Base-by-base conservation (phyloP, 2,329 filamentous ascomycete genomes). In the Arachnomyces sp. region DNA sequence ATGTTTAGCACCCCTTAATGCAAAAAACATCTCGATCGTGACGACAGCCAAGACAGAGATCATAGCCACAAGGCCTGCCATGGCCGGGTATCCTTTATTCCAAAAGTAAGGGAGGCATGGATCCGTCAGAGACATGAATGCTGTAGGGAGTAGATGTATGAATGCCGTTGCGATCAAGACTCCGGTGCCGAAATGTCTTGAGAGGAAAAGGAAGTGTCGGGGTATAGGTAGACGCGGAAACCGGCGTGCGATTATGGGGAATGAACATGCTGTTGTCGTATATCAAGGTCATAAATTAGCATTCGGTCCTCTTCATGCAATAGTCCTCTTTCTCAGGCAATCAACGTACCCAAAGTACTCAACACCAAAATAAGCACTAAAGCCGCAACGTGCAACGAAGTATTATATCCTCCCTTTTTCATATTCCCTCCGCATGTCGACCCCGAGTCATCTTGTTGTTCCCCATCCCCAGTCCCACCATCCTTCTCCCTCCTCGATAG, bases 1-100 rank as follows among this genome's bases (percentile, higher is more conserved):
- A 55, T 81, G 77, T 12, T 69, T 69, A 7, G 76, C 77, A 4
- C 78, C 78, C 55, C 74, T 73, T 39, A 81, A 83, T 0, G 87
- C 88, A 50, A 96, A 81, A 59, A 88, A 87, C 66, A 92, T 94
- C 61, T 96, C 90, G 38, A 95, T 74, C 2, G 79, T 76, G 5
- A 94, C 85, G 2, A 95, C 88, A 3, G 84, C 67, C 43, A 94
- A 72, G n/a, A 86, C 84, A 8, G 84, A 80, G 7, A 80, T 62
- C 84, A 94, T 90, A 41, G 85, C 83, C 34, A 94, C 76, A 35
- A 92, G 71, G 2, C 88, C 87, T 0, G 86, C 79, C 58, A 93
- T 81, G 4, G 85, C 84, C 34, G 73, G 76, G 59, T 92, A 94
- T n/a, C 76, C 75, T 47, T 82, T 56, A 58, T 77, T 90, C 75